Evolutionary conservation across 2,329 filamentous ascomycete genomes (phyloP).

Genomic region (Aspergillus ruber): DNA sequence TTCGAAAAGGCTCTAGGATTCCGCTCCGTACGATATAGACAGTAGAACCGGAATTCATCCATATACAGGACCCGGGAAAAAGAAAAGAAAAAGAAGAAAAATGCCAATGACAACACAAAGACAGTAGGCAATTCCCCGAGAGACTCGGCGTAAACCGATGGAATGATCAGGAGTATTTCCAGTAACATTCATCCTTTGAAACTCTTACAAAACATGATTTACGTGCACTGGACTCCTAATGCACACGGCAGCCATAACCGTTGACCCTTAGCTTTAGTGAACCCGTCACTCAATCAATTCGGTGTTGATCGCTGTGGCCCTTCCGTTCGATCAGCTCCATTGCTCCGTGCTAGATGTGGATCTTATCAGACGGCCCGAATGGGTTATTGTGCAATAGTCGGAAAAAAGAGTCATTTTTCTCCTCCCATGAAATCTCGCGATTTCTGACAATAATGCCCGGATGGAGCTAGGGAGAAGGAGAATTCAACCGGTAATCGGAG

Average conservation of each 20-base stretch:
- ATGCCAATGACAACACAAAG: too few species aligned
- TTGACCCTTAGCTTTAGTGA: neutral
- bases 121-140: neutral
- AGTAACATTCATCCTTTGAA: neutral
- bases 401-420: neutral
- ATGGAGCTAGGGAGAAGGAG: neutral
- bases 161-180: slow-evolving; percentile 6
- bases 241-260: neutral
- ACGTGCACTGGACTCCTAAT: slow-evolving; percentile 1
- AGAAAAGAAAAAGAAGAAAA: neutral
- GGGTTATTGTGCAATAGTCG: neutral
- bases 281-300: slow-evolving; percentile 1
- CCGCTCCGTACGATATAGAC: too few species aligned
- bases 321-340: slow-evolving; percentile 1
- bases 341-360: slow-evolving; percentile 1
- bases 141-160: slow-evolving; percentile 6
- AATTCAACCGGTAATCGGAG: neutral
- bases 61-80: neutral
- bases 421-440: slow-evolving; percentile 5
- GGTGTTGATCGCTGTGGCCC: neutral
- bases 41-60: too few species aligned
- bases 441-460: slow-evolving; percentile 8
- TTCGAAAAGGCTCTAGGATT: too few species aligned
- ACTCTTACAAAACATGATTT: slow-evolving; percentile 1
- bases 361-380: slow-evolving; percentile 1